Evolutionary conservation across 345 rosid species (phyloP).

Genomic region (Dovyalis caffra): DNA sequence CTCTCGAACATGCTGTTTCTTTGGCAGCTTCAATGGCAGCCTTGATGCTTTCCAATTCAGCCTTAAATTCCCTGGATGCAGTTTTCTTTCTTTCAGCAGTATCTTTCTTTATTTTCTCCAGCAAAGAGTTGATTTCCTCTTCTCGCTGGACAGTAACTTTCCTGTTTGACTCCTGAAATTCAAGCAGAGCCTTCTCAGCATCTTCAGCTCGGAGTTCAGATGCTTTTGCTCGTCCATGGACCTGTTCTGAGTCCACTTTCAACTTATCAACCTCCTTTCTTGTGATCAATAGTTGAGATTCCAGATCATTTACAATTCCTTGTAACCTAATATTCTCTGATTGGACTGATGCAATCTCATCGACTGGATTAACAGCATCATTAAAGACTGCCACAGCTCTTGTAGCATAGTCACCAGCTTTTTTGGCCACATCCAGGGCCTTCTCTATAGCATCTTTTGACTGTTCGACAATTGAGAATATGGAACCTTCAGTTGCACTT

Average conservation of each 20-base stretch:
- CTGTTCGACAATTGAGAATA: slow-evolving; percentile 40
- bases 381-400: slow-evolving; percentile 29
- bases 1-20: slow-evolving; percentile 29
- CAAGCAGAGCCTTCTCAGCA: slow-evolving; percentile 43
- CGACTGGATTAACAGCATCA: slow-evolving; percentile 23
- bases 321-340: slow-evolving; percentile 34
- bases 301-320: slow-evolving; percentile 31
- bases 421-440: slow-evolving; percentile 41
- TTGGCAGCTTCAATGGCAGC: slow-evolving; percentile 37
- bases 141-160: slow-evolving; percentile 26
- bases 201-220: slow-evolving; percentile 34
- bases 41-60: slow-evolving; percentile 39
- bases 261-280: slow-evolving; percentile 36
- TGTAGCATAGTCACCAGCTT: slow-evolving; percentile 33
- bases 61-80: slow-evolving; percentile 33
- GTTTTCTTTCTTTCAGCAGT: slow-evolving; percentile 27
- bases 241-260: slow-evolving; percentile 38
- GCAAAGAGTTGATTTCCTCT: slow-evolving; percentile 29
- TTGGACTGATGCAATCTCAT: slow-evolving; percentile 35
- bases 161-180: slow-evolving; percentile 40
- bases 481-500: slow-evolving; percentile 40
- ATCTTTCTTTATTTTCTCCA: slow-evolving; percentile 45
- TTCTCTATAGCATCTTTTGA: slow-evolving; percentile 43
- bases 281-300: slow-evolving; percentile 34
- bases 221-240: slow-evolving; percentile 26